Evolutionary conservation across 106 monocot species (phyloP), one percentile per base, ranked within the genome.

Genomic region (Dioscorea dumetorum): DNA sequence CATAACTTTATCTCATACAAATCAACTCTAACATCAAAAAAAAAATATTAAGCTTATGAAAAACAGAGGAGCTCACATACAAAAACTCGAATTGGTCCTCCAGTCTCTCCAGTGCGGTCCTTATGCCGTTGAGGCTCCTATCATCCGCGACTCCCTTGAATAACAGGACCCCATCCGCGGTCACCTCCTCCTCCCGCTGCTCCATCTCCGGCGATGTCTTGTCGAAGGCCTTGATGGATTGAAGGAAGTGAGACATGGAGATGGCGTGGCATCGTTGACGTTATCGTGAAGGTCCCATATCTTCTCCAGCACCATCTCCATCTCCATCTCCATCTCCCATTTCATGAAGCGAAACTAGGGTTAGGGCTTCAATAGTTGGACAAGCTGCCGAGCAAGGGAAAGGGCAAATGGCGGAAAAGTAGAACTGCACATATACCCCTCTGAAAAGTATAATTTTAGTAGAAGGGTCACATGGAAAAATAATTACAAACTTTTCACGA

Each of bases 231-330:
- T 56, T 73, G 59, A 82, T 59, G 49, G 88, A 82, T 41, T 69
- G 68, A 79, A 82, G 80, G 71, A 85, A 85, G 60, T 80, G 79
- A 0, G 73, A 41, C 22, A 82, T 72, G 63, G 88, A 89, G 63
- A 82, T 70, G 24, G 81, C 62, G 85, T 85, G 88, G 71, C 82
- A 68, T 82, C 88, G 77, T 85, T 89, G 59, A 89, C 58, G 58
- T 77, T 79, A 81, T 89, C 85, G 74, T 89, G 88, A 15, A 89
- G 73, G 64, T 89, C 85, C 82, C 82, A 89, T 65, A 85, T 80
- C 85, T 61, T 82, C 74, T 89, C 90, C 57, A 85, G 64, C 65
- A 67, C 79, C 33, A 68, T 62, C 67, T 82, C 88, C 22, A 85
- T 69, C 71, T 82, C 85, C 68, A 69, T 76, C 67, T 79, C 85